Evolutionary conservation across 2,329 filamentous ascomycete species (phyloP).

Genomic region (Trichophyton simii): DNA sequence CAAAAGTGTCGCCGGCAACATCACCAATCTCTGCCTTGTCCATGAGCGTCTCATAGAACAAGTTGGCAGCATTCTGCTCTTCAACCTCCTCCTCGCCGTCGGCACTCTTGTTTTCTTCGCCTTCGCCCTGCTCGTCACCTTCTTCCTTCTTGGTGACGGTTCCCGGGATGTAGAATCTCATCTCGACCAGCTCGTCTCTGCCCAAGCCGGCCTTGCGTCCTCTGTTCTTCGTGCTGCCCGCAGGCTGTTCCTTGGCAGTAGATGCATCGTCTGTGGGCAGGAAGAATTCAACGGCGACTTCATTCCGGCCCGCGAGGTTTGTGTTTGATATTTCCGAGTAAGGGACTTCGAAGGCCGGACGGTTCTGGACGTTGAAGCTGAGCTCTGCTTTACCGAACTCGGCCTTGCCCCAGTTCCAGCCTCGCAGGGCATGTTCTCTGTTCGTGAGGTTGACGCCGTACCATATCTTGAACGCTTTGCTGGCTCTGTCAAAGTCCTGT

Average conservation of each 20-base stretch:
- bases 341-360: slow-evolving; percentile 89
- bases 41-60: slow-evolving; percentile 98
- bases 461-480: slow-evolving; percentile 95
- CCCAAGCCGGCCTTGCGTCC: slow-evolving; percentile 84
- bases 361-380: slow-evolving; percentile 91
- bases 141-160: slow-evolving; percentile 63
- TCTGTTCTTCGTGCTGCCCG: slow-evolving; percentile 55
- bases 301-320: slow-evolving; percentile 92
- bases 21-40: slow-evolving; percentile 99
- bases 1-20: slow-evolving; percentile 95
- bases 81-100: slow-evolving; percentile 39
- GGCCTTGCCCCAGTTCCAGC: slow-evolving; percentile 99
- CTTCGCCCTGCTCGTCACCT: slow-evolving; percentile 43
- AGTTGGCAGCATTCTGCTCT: slow-evolving; percentile 85
- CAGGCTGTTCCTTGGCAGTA: slow-evolving; percentile 59
- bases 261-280: slow-evolving; percentile 59
- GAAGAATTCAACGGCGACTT: slow-evolving; percentile 90
- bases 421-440: slow-evolving; percentile 85
- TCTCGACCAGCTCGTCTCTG: slow-evolving; percentile 88
- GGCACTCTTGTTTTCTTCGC: slow-evolving; percentile 57
- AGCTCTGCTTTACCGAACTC: slow-evolving; percentile 94
- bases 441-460: slow-evolving; percentile 87
- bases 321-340: slow-evolving; percentile 98
- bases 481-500: slow-evolving; percentile 76
- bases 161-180: slow-evolving; percentile 97